Evolutionary conservation across 1,284 basidiomycete genomes (phyloP), one percentile per base, ranked within the genome.

Genomic region (Cutaneotrichosporon sp.): DNA sequence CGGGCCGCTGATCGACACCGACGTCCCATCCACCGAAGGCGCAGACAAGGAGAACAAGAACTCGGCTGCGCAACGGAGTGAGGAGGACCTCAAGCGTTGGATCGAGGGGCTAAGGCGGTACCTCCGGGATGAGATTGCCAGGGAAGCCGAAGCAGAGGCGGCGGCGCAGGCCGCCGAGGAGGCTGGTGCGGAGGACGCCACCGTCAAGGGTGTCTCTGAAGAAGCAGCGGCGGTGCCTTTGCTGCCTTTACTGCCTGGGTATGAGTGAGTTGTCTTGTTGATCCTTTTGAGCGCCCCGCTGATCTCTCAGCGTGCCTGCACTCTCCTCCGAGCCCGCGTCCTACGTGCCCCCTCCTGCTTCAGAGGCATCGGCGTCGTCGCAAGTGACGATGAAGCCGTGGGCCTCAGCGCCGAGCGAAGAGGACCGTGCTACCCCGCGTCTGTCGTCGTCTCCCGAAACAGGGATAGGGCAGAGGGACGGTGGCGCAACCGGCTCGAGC

Each of bases 51-150:
- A 60, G 46, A 24, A 33, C 20, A 36, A 50, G 16, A 10, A 20
- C 3, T 24, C 51, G 18, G 33, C 20, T 0, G 20, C 33, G 20
- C 31, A 22, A 6, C 49, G 53, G 50, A 75, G 79, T 31, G 84
- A 85, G 56, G 83, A 86, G 58, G 82, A 81, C 53, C 85, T 87
- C 82, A 84, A 82, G 68, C 84, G 86, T 38, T 94, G 92, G 89
- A 87, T 95, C 57, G 81, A 81, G 43, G 81, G 80, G 60, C 73
- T 97, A 65, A 88, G 90, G 76, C 81, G 77, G 55, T 97, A 91
- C 90, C 58, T 66, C 18, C 47, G 52, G 33, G 61, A 62, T 42
- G 58, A 65, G 49, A 31, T 51, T 2, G 38, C 66, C 14, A 69
- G 71, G 31, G 22, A 50, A 22, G 51, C 47, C 6, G 47, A 42